A percentile compares a stretch with the other conserved stretches of the same genome.
Evolutionary conservation across 495 filamentous ascomycete species (phyloP).

Genomic region (Penicillium paxilli): DNA sequence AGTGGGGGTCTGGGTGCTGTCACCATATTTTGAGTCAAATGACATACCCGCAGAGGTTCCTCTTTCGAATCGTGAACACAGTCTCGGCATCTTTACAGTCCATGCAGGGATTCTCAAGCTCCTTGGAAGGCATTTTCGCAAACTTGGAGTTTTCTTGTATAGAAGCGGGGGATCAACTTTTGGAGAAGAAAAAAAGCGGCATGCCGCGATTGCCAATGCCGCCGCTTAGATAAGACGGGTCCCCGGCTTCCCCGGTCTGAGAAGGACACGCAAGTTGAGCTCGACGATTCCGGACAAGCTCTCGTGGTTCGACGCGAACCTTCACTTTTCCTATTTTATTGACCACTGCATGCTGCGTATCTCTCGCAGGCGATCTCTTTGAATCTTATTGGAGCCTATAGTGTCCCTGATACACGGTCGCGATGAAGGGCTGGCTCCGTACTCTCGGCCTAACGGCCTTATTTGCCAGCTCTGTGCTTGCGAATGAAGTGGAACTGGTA

Average conservation of each 20-base stretch:
- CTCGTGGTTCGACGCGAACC: slow-evolving; percentile 4
- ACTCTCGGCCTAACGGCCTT: slow-evolving; percentile 50
- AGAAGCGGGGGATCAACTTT: background rate
- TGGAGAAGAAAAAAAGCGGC: slow-evolving; percentile 16
- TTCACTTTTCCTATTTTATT: background rate
- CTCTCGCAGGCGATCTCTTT: slow-evolving; percentile 6
- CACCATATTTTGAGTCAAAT: background rate
- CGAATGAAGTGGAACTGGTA: slow-evolving; percentile 65
- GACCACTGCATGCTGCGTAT: slow-evolving; percentile 18
- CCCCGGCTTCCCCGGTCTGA: slow-evolving; percentile 35
- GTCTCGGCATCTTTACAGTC: slow-evolving; percentile 44
- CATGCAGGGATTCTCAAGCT: slow-evolving; percentile 33
- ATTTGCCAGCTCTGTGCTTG: slow-evolving; percentile 54
- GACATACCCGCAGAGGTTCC: slow-evolving; percentile 48
- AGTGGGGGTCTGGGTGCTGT: slow-evolving; percentile 2
- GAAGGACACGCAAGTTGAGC: slow-evolving; percentile 21
- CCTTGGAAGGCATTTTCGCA: slow-evolving; percentile 40
- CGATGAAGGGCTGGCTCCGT: slow-evolving; percentile 56
- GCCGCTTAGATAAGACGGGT: slow-evolving; percentile 31
- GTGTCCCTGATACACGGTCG: slow-evolving; percentile 31
- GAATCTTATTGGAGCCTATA: slow-evolving; percentile 26
- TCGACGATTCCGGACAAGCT: slow-evolving; percentile 25
- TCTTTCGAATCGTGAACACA: slow-evolving; percentile 39
- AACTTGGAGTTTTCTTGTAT: too few relatives aligned
- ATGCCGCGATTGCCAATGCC: slow-evolving; percentile 11